Evolutionary conservation across 768 basidiomycete species (phyloP).

Genomic region (Trametes villosa): DNA sequence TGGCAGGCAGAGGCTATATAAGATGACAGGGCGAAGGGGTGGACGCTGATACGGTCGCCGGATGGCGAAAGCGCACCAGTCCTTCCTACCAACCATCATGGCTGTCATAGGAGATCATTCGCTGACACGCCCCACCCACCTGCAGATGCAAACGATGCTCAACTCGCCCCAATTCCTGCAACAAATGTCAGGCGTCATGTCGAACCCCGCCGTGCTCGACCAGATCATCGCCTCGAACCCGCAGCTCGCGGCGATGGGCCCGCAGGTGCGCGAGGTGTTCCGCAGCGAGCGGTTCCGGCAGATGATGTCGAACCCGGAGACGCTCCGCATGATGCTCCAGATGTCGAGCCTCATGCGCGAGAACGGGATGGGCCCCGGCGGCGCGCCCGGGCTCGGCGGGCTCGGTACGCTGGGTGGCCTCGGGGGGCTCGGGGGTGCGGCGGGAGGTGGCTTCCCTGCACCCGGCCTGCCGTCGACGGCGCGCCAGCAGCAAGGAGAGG

Average conservation of each 20-base stretch:
- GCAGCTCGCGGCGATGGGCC: constrained; percentile 72
- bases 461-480: constrained; percentile 56
- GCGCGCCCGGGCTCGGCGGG: constrained; percentile 24
- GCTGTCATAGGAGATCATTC: no score
- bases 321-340: constrained; percentile 73
- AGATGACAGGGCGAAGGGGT: no score
- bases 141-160: constrained; percentile 82
- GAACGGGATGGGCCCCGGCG: constrained; percentile 37
- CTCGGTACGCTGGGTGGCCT: constrained; percentile 30
- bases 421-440: constrained; percentile 19
- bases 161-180: constrained; percentile 82
- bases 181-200: constrained; percentile 87
- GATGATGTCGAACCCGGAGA: constrained; percentile 84
- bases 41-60: no score
- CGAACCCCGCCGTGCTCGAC: constrained; percentile 87
- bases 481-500: constrained; percentile 33
- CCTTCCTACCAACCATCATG: no score
- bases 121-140: no score
- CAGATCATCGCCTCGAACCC: constrained; percentile 85
- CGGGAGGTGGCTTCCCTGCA: constrained; percentile 52
- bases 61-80: no score
- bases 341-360: constrained; percentile 64
- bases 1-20: not conserved
- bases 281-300: constrained; percentile 75
- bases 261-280: constrained; percentile 79